phyloP scores from a whole-genome alignment of 202 grass and related monocot species.

The Zoysia matrella region DNA sequence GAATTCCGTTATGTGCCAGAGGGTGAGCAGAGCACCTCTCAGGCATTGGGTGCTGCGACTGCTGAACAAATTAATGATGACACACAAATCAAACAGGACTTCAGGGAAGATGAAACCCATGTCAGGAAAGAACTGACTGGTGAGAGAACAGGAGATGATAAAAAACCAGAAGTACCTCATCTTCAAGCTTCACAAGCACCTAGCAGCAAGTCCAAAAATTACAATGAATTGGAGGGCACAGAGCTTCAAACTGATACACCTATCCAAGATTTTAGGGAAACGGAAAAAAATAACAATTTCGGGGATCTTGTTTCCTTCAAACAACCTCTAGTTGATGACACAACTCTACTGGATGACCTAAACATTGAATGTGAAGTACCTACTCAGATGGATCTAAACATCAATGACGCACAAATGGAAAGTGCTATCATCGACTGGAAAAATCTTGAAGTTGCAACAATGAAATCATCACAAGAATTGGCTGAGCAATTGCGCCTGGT shows the following conservation, averaged over 20 bases:
- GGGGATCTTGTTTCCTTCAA: slow-evolving; percentile 74
- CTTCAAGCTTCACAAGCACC: slow-evolving; percentile 65
- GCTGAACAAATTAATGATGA: slow-evolving; percentile 71
- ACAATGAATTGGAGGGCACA: slow-evolving; percentile 41
- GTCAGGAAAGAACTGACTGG: slow-evolving; percentile 50
- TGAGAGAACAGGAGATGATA: slow-evolving; percentile 53
- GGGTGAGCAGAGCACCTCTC: slow-evolving; percentile 84
- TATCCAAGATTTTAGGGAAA: slow-evolving; percentile 49
- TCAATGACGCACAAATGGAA: slow-evolving; percentile 41
- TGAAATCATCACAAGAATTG: slow-evolving; percentile 86
- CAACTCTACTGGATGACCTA: slow-evolving; percentile 41
- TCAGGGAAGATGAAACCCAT: slow-evolving; percentile 63
- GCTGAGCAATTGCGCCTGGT: slow-evolving; percentile 91
- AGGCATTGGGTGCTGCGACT: slow-evolving; percentile 84
- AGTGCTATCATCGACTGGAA: slow-evolving; percentile 74
- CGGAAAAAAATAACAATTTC: slow-evolving; percentile 29
- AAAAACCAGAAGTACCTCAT: slow-evolving; percentile 52
- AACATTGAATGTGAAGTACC: slow-evolving; percentile 36
- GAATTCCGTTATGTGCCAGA: slow-evolving; percentile 80
- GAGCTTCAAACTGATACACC: slow-evolving; percentile 47
- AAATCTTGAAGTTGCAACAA: slow-evolving; percentile 67
- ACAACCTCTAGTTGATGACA: slow-evolving; percentile 55
- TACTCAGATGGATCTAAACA: slow-evolving; percentile 56
- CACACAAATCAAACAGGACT: slow-evolving; percentile 54
- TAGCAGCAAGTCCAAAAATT: slow-evolving; percentile 55